These are phyloP conservation scores for Lachnellula cervina DNA, from an alignment of 2,329 filamentous ascomycete species.

Conservation along the genomic window DNA sequence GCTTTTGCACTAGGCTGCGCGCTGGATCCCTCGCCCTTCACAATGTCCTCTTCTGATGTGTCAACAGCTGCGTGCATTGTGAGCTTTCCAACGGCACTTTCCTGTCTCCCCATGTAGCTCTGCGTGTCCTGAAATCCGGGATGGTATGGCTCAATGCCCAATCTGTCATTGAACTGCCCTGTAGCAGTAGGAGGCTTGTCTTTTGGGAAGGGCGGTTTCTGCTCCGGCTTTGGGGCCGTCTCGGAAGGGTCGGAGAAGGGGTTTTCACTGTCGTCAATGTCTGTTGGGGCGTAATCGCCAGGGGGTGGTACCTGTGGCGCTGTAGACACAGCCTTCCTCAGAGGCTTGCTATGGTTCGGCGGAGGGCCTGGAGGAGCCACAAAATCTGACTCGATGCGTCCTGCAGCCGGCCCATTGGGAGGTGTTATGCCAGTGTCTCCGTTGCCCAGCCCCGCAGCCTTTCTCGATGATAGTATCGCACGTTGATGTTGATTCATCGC, in stretches of 20 bases:
- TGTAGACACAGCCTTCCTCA: slow-evolving; percentile 3
- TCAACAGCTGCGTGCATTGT: slow-evolving; percentile 27
- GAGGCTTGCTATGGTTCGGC: slow-evolving; percentile 13
- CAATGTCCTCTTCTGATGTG: slow-evolving; percentile 11
- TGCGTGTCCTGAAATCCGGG: slow-evolving; percentile 29
- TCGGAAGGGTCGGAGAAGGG: slow-evolving; percentile 28
- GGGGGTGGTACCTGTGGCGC: slow-evolving; percentile 25
- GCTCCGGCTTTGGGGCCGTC: neutral
- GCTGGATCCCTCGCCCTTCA: slow-evolving; percentile 13
- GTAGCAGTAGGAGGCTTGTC: slow-evolving; percentile 18
- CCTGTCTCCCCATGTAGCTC: slow-evolving; percentile 26
- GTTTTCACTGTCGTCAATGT: slow-evolving; percentile 22
- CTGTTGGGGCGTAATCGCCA: slow-evolving; percentile 24
- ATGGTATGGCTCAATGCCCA: slow-evolving; percentile 32
- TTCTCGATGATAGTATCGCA: slow-evolving; percentile 61
- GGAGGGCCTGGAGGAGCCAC: slow-evolving; percentile 19
- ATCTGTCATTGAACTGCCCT: slow-evolving; percentile 27
- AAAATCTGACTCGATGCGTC: slow-evolving; percentile 17
- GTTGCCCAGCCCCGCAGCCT: slow-evolving; percentile 43
- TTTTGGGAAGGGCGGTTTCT: slow-evolving; percentile 23
- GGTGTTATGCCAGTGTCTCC: slow-evolving; percentile 14
- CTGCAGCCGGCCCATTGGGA: slow-evolving; percentile 3
- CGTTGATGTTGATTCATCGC: slow-evolving; percentile 81
- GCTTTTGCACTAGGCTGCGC: slow-evolving; percentile 13
- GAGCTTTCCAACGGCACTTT: slow-evolving; percentile 18